Evolutionary conservation across 306 rosid species (phyloP), one percentile per base, ranked within the genome.

Genomic region (Cercis canadensis): DNA sequence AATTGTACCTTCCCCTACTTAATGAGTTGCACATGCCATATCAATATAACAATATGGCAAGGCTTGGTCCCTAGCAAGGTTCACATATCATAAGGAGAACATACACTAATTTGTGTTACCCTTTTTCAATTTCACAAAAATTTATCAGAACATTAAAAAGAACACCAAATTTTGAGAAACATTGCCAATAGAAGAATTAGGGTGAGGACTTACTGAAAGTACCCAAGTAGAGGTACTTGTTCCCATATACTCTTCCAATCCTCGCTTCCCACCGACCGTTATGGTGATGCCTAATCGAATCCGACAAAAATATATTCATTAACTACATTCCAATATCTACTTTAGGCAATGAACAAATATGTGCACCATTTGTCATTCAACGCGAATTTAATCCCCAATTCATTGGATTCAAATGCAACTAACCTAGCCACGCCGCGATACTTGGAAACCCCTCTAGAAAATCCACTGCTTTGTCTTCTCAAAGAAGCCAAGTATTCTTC

Each of bases 231-330:
- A 94, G 85, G 55, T 95, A 95, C 47, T 91, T 95, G 96, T 88
- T 95, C n/a, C 99, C 97, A 1, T 82, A 62, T 0, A 91, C 96
- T 67, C 96, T 79, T 73, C 99, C 99, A 66, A 95, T 91, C 44
- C 99, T 78, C n/a, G 99, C 99, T 80, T 95, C 99, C 99, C 99
- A 95, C 11, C 99, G 82, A 0, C 97, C 97, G 21, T 94, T 94
- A 45, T 94, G 97, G 57, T 95, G 99, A 83, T 95, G 99, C 72
- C 99, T 86, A 65, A 36, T 52, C 53, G 77, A 62, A 43, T 74
- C 15, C 29, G 45, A 2, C 24, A 24, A 13, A 5, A 21, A 33
- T 24, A 4, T n/a, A 64, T 24, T 36, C 17, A 29, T 54, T 19
- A 57, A 34, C 7, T 7, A 8, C 8, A 0, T 7, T 5, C 21